Conservation (phyloP, 225 moss, liverwort and hornwort species). For the Thuidium tamariscinum region DNA sequence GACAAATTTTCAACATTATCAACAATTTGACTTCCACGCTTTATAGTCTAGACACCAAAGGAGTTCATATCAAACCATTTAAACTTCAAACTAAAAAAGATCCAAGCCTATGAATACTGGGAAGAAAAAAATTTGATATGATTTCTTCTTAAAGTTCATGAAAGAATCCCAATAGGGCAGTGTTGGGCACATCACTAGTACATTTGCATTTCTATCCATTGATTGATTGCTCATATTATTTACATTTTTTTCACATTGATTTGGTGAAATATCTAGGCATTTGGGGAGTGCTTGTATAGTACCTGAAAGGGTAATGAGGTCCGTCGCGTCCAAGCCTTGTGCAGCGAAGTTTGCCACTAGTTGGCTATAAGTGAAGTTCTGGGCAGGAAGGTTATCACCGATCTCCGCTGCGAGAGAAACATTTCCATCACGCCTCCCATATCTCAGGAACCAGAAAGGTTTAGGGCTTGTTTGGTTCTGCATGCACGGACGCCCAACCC, state of each 20-base stretch:
- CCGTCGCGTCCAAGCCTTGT: background rate
- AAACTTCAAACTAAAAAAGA: no score
- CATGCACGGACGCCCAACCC: background rate
- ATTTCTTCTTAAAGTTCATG: background rate
- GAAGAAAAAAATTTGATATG: no score
- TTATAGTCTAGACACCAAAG: no score
- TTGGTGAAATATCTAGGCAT: no score
- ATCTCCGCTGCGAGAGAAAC: background rate
- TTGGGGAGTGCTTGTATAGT: background rate
- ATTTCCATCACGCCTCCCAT: slow-evolving; percentile 17
- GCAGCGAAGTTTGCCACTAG: background rate
- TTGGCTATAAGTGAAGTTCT: background rate
- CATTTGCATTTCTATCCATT: background rate
- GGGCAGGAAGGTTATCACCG: background rate
- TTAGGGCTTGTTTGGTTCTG: background rate
- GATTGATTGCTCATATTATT: background rate
- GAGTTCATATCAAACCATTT: background rate
- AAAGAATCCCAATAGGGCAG: accelerated
- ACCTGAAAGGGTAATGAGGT: slow-evolving; percentile 18
- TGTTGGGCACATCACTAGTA: no score
- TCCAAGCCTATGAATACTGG: no score
- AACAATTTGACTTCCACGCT: no score
- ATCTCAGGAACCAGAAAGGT: background rate
- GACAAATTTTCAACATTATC: no score
- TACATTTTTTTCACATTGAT: no score